Conservation (phyloP, 768 basidiomycete genomes). For the Pisolithus orientalis region DNA sequence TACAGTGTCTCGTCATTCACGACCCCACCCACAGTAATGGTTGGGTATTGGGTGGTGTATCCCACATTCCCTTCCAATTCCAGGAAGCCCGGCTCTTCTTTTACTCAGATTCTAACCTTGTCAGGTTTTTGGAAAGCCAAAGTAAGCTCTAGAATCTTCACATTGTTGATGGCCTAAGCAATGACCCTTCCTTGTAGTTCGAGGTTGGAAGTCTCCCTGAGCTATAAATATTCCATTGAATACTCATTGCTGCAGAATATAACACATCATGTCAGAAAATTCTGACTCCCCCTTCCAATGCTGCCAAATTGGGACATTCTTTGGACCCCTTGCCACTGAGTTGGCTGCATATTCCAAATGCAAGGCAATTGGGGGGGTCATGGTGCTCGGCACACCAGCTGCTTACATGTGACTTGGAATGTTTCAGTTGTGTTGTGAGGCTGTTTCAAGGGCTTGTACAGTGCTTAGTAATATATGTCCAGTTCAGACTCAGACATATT, state of each 20-base stretch:
- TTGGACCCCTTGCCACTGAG: too few species aligned
- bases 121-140: conserved; percentile 45
- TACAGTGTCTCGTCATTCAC: conserved; percentile 39
- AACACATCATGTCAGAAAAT: conserved; percentile 35
- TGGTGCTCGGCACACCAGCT: too few species aligned
- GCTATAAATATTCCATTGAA: conserved; percentile 41
- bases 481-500: too few species aligned
- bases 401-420: too few species aligned
- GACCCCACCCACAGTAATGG: too few species aligned
- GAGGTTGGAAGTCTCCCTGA: conserved; percentile 33
- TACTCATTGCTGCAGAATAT: conserved; percentile 29
- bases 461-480: too few species aligned
- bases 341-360: too few species aligned
- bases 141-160: conserved; percentile 35
- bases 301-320: too few species aligned
- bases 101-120: conserved; percentile 40
- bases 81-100: conserved; percentile 15
- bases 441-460: too few species aligned
- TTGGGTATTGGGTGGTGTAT: conserved; percentile 36
- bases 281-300: too few species aligned
- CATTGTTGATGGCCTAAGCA: conserved; percentile 18
- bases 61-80: conserved; percentile 40
- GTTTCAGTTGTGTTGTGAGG: too few species aligned
- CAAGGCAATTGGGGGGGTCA: too few species aligned
- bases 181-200: conserved; percentile 17